Conservation (phyloP, 2,329 filamentous ascomycete genomes). For the Cladorrhinum sp. region DNA sequence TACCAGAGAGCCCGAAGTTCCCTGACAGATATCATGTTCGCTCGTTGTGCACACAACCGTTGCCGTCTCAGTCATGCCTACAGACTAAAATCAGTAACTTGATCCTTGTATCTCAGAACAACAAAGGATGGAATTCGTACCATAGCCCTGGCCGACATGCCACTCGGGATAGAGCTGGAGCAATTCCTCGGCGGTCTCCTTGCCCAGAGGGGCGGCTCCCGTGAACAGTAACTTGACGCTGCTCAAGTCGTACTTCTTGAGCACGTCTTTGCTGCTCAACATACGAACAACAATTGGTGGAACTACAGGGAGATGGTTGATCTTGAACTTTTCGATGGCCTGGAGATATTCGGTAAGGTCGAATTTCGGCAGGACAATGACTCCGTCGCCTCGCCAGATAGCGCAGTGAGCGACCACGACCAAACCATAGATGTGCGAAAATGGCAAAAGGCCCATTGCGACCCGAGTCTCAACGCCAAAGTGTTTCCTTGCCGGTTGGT, state of each 20-base stretch:
- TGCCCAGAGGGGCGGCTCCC: conserved; percentile 74
- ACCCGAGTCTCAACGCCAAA: conserved; percentile 41
- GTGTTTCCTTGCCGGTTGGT: conserved; percentile 38
- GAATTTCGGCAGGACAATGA: conserved; percentile 72
- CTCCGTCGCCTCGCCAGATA: conserved; percentile 68
- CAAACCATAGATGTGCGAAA: conserved; percentile 79
- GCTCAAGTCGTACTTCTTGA: conserved; percentile 67
- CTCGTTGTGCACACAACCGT: conserved; percentile 65
- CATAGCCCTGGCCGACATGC: conserved; percentile 68
- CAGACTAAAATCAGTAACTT: not conserved
- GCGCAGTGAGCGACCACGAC: conserved; percentile 65
- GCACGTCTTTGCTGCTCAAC: conserved; percentile 59
- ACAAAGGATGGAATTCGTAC: conserved; percentile 35
- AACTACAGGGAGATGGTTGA: conserved; percentile 66
- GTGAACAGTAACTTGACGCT: conserved; percentile 65
- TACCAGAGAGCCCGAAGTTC: conserved; percentile 68
- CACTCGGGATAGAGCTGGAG: conserved; percentile 59
- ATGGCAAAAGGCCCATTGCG: conserved; percentile 67
- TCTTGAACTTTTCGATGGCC: conserved; percentile 66
- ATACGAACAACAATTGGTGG: conserved; percentile 80
- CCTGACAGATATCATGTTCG: conserved; percentile 63
- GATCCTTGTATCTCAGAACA: not conserved
- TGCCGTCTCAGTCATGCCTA: conserved; percentile 71
- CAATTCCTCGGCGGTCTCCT: conserved; percentile 67
- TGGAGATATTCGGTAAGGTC: conserved; percentile 64